Base-by-base conservation (phyloP, 805 yeast genomes). In the Metschnikowia similis region DNA sequence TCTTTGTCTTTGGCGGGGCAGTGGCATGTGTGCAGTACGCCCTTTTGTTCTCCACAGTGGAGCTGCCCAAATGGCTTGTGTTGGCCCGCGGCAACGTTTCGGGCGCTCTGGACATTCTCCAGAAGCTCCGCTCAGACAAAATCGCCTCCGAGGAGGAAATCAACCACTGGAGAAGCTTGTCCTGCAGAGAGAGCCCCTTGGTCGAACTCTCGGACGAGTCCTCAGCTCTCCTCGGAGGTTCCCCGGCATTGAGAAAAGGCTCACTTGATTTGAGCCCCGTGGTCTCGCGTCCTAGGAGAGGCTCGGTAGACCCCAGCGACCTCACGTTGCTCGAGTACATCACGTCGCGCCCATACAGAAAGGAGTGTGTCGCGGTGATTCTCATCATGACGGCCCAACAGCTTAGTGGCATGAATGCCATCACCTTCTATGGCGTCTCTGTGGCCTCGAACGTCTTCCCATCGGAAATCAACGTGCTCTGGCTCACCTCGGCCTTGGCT, bases 21-120 rank as follows among this genome's bases (percentile, higher is more conserved):
- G 45, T 71, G 13, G 72, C 65, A 0, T 38, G 63, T 1, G 31
- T 58, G 30, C 74, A 70, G 49, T 68, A 66, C 47, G 17, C 59
- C 2, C 55, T 65, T 26, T 53, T 71, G n/a, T 69, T 69, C 55
- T 62, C 73, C 6, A 65, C 66, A 3, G 61, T 61, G 1, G 77
- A 73, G 53, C 67, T 73, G 27, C 77, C 77, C 2, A 72, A 72
- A 56, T 73, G 77, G 77, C 56, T 71, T 13, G 58, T 72, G n/a
- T 52, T 66, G 43, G 57, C 60, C 32, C 53, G 58, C 10, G 66
- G 65, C 14, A 70, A 71, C 46, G 58, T 64, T 1, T 21, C 49
- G 13, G 48, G 50, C 8, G 77, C 77, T 3, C 59, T 63, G 2
- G 30, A 44, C 2, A 64, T 71, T 27, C 57, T 72, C 34, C 57